Conservation (phyloP, 2,329 filamentous ascomycete genomes). For the Herpomyces periplanetae region DNA sequence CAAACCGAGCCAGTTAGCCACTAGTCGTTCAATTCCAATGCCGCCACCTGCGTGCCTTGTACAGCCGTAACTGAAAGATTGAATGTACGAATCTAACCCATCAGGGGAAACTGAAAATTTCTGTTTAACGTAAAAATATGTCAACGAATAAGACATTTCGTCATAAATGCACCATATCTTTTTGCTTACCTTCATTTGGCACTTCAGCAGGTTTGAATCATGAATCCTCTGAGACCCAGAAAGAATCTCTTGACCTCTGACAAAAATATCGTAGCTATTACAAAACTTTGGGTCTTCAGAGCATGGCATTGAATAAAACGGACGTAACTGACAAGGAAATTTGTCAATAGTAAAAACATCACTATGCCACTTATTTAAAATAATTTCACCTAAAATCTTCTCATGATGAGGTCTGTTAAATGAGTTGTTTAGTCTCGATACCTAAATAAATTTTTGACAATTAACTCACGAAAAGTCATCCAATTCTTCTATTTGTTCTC, state of each 20-base stretch:
- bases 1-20: constrained; percentile 49
- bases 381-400: constrained; percentile 40
- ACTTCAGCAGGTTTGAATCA: constrained; percentile 27
- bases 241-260: constrained; percentile 65
- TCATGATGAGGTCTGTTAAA: too few species aligned
- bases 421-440: too few species aligned
- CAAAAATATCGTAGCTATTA: constrained; percentile 80
- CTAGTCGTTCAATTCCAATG: constrained; percentile 52
- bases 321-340: constrained; percentile 43
- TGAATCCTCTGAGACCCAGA: constrained; percentile 81
- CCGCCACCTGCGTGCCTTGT: constrained; percentile 66
- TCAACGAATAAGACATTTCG: too few species aligned
- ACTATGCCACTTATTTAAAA: constrained; percentile 50
- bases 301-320: constrained; percentile 70
- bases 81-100: constrained; percentile 64
- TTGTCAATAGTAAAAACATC: constrained; percentile 88
- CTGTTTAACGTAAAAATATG: too few species aligned
- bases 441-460: constrained; percentile 1
- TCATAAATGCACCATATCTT: too few species aligned
- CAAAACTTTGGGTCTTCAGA: constrained; percentile 28
- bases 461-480: constrained; percentile 24
- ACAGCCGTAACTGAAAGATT: constrained; percentile 52
- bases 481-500: constrained; percentile 30
- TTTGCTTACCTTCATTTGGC: too few species aligned
- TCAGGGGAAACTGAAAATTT: constrained; percentile 31